A percentile compares a stretch with the other conserved stretches of the same genome.
These are phyloP conservation scores for Coemansia javaensis DNA, from an alignment of 192 early-diverging fungal genomes.

Conservation along the genomic window DNA sequence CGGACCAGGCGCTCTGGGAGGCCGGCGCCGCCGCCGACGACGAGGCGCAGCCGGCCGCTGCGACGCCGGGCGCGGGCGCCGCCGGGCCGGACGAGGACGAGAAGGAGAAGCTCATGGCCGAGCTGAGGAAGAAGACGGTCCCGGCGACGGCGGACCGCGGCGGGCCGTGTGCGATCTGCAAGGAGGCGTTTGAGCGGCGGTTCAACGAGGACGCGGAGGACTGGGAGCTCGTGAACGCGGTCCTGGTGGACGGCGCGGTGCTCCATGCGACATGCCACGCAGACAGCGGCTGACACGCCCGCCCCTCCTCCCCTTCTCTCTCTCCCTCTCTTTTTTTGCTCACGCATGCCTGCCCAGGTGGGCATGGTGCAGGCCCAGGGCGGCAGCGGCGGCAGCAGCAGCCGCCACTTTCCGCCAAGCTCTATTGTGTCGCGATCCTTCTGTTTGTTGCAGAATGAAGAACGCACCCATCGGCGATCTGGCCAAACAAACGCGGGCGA, in stretches of 20 bases:
- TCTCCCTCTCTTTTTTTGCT: too few relatives aligned
- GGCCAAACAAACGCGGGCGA: too few relatives aligned
- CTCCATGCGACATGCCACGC: conserved; percentile 48
- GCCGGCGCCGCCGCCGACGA: conserved; percentile 17
- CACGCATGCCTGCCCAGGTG: too few relatives aligned
- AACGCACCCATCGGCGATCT: too few relatives aligned
- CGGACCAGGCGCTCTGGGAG: conserved; percentile 53
- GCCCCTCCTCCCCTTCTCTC: too few relatives aligned
- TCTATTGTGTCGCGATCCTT: too few relatives aligned
- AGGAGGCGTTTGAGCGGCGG: conserved; percentile 66
- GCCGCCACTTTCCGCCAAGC: too few relatives aligned
- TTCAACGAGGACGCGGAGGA: conserved; percentile 75
- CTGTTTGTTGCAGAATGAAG: too few relatives aligned
- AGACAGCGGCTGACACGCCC: neutral
- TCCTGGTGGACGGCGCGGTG: conserved; percentile 51
- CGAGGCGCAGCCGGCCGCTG: conserved; percentile 13
- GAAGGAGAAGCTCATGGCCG: conserved; percentile 19
- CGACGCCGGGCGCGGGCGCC: conserved; percentile 16
- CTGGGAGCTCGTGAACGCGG: conserved; percentile 70
- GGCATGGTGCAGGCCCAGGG: too few relatives aligned
- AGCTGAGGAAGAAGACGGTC: conserved; percentile 38
- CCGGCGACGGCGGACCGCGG: conserved; percentile 44
- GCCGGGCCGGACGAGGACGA: conserved; percentile 13
- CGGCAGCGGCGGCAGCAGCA: too few relatives aligned
- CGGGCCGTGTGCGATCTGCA: conserved; percentile 69